Evolutionary conservation across 1,284 basidiomycete species (phyloP).

Genomic region (Chalciporus sp.): DNA sequence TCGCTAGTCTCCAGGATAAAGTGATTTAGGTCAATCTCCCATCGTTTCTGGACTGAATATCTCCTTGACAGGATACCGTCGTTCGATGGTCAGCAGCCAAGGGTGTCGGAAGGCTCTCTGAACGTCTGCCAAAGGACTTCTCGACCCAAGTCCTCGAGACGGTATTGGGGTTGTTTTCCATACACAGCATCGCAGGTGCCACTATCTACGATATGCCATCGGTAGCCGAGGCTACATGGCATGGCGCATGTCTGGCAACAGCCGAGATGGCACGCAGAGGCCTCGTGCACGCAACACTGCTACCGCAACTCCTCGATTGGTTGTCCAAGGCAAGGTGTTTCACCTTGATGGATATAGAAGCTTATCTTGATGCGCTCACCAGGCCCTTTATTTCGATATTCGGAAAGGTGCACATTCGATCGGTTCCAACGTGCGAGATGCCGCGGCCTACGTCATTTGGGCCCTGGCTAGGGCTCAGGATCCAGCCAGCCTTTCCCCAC

Average conservation of each 20-base stretch:
- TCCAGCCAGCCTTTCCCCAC: slow-evolving; percentile 58
- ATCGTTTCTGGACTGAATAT: slow-evolving; percentile 1
- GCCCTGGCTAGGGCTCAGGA: slow-evolving; percentile 84
- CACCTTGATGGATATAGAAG: slow-evolving; percentile 12
- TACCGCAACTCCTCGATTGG: slow-evolving; percentile 74
- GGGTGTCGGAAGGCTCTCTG: slow-evolving; percentile 85
- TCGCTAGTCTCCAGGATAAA: slow-evolving; percentile 81
- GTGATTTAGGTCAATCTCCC: slow-evolving; percentile 42
- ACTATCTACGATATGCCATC: slow-evolving; percentile 73
- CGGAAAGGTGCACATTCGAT: slow-evolving; percentile 91
- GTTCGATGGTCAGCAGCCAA: slow-evolving; percentile 97
- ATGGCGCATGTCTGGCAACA: slow-evolving; percentile 90
- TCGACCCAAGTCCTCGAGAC: slow-evolving; percentile 81
- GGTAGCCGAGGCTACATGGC: slow-evolving; percentile 87
- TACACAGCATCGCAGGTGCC: slow-evolving; percentile 64
- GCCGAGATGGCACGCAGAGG: slow-evolving; percentile 91
- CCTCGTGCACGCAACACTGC: slow-evolving; percentile 59
- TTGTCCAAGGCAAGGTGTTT: slow-evolving; percentile 64
- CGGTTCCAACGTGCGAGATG: slow-evolving; percentile 93
- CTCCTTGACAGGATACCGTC: slow-evolving; percentile 75
- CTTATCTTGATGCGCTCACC: slow-evolving; percentile 13
- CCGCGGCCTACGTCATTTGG: slow-evolving; percentile 95
- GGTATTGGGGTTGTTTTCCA: slow-evolving; percentile 68
- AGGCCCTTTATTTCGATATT: slow-evolving; percentile 93
- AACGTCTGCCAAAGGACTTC: slow-evolving; percentile 77